phyloP scores from a whole-genome alignment of 1,284 basidiomycete genomes.

The Ganoderma meredithae region DNA sequence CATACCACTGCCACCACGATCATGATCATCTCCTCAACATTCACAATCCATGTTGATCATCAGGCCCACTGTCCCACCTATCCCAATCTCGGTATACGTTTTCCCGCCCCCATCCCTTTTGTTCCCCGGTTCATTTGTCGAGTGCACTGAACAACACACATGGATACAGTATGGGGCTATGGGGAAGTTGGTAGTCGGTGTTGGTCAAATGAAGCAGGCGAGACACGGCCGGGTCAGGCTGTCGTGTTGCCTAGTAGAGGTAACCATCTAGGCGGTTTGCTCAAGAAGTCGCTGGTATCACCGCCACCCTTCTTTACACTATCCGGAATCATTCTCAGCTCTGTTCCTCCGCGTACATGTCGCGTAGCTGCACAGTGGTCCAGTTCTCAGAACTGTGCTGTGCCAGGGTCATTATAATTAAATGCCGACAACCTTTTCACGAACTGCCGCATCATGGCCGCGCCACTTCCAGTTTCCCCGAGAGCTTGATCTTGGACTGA shows the following conservation, averaged over 20 bases:
- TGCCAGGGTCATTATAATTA: not conserved
- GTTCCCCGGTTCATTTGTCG: not conserved
- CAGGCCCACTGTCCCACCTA: not conserved
- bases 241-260: not conserved
- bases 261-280: not conserved
- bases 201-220: not conserved
- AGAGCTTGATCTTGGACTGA: not conserved
- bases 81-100: not conserved
- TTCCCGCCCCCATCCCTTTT: not conserved
- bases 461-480: slow-evolving; percentile 1
- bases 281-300: no score
- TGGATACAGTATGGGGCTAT: not conserved
- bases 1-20: not conserved
- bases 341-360: not conserved
- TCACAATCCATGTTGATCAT: not conserved
- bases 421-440: not conserved
- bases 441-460: not conserved
- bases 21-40: not conserved
- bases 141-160: not conserved
- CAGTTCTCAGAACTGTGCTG: not conserved
- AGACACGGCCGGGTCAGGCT: not conserved
- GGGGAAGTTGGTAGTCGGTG: not conserved
- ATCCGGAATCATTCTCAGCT: not conserved
- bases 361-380: not conserved
- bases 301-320: not conserved